Evolutionary conservation across 108 stramenopile species (phyloP), one percentile per base, ranked within the genome.

Genomic region (Epithemia pelagica): DNA sequence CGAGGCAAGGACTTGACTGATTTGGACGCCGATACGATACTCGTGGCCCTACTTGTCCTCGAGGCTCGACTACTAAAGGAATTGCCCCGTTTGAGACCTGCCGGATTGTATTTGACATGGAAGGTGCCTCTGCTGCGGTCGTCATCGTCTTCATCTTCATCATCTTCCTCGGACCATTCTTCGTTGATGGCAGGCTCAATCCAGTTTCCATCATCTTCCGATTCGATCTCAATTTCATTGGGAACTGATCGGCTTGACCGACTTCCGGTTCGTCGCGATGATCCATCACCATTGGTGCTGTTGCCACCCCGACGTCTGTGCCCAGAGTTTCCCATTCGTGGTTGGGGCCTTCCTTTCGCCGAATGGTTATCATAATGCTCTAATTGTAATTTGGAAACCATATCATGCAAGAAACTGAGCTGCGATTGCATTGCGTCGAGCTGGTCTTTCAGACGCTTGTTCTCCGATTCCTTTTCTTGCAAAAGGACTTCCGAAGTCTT

Each of bases 1-100:
- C 80, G 71, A 22, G 80, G 80, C 21, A 81, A 64, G 29, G 71
- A 69, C 64, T 81, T 81, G 62, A 81, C 67, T 18, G 67, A 68
- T 32, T 68, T 58, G 58, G 46, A 52, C 1, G 67, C 67, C n/a
- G 30, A 32, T 10, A 68, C 67, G 10, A 68, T 59, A 27, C 58
- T 58, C 19, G 25, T 54, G 18, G 67, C 67, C 8, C 61, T 15
- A 31, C 61, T 61, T 29, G n/a, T 61, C 8, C 24, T 31, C 2
- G 61, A 21, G 28, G 46, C 54, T 54, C 20, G 25, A 2, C 25
- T 55, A 54, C 15, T 51, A n/a, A 24, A n/a, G 3, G 54, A 52
- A 20, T 27, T 51, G 15, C n/a, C 24, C 8, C 54, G 24, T 24
- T 55, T 31, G 20, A 28, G 33, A 8, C 55, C 32, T 37, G 37